These are phyloP conservation scores for Pistacia vera DNA, from an alignment of 345 rosid genomes.

Conservation along the genomic window DNA sequence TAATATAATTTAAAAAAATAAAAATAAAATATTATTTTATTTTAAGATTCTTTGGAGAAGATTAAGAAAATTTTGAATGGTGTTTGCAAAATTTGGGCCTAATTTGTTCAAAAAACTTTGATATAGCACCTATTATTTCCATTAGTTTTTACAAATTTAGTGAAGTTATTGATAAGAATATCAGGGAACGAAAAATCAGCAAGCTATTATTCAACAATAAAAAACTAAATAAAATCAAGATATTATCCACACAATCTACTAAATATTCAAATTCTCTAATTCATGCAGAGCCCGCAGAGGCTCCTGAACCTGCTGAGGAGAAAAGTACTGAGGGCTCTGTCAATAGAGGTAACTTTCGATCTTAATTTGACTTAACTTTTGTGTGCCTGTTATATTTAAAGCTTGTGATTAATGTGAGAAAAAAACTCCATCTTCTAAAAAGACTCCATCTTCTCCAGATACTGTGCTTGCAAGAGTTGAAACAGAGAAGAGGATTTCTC, in stretches of 20 bases:
- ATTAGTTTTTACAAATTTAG: too few species aligned
- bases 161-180: too few species aligned
- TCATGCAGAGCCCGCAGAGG: slow-evolving; percentile 54
- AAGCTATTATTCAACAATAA: background rate
- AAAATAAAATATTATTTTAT: too few species aligned
- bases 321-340: slow-evolving; percentile 47
- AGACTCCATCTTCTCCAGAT: slow-evolving; percentile 43
- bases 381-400: background rate
- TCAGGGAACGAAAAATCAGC: background rate
- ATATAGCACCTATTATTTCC: background rate
- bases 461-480: slow-evolving; percentile 74
- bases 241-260: background rate
- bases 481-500: slow-evolving; percentile 73
- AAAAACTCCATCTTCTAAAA: slow-evolving; percentile 1
- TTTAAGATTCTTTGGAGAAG: background rate
- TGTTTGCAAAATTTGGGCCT: background rate
- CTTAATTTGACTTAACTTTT: background rate
- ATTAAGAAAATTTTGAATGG: background rate
- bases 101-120: background rate
- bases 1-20: too few species aligned
- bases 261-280: background rate
- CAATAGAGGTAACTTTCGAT: slow-evolving; percentile 48
- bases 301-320: slow-evolving; percentile 35
- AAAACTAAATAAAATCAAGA: background rate
- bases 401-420: background rate